A percentile compares a stretch with the other conserved stretches of the same genome.
Conservation (phyloP, 2,329 filamentous ascomycete genomes). For the Raffaelea albimanens region DNA sequence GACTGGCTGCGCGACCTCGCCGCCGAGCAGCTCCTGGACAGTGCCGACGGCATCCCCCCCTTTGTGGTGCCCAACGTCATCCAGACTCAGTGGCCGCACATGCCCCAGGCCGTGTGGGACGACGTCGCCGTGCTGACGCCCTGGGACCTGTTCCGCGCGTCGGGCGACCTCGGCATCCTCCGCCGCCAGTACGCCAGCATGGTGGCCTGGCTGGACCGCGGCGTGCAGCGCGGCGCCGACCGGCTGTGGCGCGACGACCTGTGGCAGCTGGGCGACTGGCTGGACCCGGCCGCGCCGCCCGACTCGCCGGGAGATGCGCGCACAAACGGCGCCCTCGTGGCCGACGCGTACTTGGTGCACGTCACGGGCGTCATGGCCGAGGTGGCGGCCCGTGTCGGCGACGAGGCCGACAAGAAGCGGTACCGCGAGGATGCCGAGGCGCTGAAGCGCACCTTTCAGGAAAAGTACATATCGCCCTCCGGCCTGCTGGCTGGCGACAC, state of each 20-base stretch:
- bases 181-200: slow-evolving; percentile 18
- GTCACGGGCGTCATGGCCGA: slow-evolving; percentile 19
- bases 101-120: slow-evolving; percentile 16
- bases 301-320: slow-evolving; percentile 19
- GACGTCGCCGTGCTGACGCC: slow-evolving; percentile 19
- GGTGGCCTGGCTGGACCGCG: slow-evolving; percentile 18
- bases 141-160: slow-evolving; percentile 19
- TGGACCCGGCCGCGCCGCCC: slow-evolving; percentile 26
- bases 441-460: slow-evolving; percentile 13
- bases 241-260: slow-evolving; percentile 17
- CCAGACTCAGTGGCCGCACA: neutral
- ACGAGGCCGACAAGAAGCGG: slow-evolving; percentile 9
- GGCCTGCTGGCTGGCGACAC: slow-evolving; percentile 13
- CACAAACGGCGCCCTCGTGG: slow-evolving; percentile 24
- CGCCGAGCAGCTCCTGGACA: slow-evolving; percentile 20
- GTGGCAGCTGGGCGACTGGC: slow-evolving; percentile 26
- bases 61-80: slow-evolving; percentile 13
- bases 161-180: slow-evolving; percentile 20
- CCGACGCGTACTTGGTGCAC: slow-evolving; percentile 26
- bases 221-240: slow-evolving; percentile 14
- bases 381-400: slow-evolving; percentile 15
- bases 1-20: slow-evolving; percentile 40
- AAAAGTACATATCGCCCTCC: slow-evolving; percentile 12
- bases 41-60: slow-evolving; percentile 20
- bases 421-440: slow-evolving; percentile 19